phyloP scores from a whole-genome alignment of 2,329 filamentous ascomycete genomes.

The Aspergillus ochraceoroseus region DNA sequence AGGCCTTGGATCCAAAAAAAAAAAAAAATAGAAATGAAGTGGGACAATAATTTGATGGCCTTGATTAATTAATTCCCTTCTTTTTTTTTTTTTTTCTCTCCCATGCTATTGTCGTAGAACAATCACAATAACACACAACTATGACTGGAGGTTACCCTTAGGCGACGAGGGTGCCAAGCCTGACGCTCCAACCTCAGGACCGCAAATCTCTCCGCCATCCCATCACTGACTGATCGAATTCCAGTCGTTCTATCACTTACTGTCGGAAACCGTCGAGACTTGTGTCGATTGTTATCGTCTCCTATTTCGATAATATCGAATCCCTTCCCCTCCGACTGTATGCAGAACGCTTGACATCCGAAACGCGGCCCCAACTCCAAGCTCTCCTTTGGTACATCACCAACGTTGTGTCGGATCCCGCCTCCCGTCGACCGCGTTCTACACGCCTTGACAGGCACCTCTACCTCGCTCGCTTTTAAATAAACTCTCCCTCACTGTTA shows the following conservation, averaged over 20 bases:
- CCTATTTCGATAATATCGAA: background rate
- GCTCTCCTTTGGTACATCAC: conserved; percentile 6
- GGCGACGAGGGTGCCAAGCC: conserved; percentile 7
- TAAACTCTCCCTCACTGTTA: background rate
- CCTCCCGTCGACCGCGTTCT: background rate
- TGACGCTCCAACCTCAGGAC: conserved; percentile 11
- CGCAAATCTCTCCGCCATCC: conserved; percentile 8
- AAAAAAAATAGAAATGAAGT: too few species aligned
- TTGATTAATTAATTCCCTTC: too few species aligned
- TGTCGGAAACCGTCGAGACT: background rate
- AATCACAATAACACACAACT: too few species aligned
- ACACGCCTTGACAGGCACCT: background rate
- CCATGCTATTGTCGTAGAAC: too few species aligned
- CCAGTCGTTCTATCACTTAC: conserved; percentile 1
- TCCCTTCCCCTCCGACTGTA: background rate
- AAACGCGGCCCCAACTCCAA: conserved; percentile 1
- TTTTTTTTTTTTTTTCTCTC: too few species aligned
- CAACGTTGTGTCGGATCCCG: background rate
- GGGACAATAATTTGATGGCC: too few species aligned
- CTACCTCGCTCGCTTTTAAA: background rate
- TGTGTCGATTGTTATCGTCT: background rate
- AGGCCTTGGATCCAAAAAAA: too few species aligned
- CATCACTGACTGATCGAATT: background rate
- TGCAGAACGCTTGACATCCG: background rate
- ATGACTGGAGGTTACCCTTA: too few species aligned